Percentiles rank a stretch among this genome's conserved stretches.
Evolutionary conservation across 2,329 filamentous ascomycete genomes (phyloP).

Genomic region (Apiospora pterosperma): DNA sequence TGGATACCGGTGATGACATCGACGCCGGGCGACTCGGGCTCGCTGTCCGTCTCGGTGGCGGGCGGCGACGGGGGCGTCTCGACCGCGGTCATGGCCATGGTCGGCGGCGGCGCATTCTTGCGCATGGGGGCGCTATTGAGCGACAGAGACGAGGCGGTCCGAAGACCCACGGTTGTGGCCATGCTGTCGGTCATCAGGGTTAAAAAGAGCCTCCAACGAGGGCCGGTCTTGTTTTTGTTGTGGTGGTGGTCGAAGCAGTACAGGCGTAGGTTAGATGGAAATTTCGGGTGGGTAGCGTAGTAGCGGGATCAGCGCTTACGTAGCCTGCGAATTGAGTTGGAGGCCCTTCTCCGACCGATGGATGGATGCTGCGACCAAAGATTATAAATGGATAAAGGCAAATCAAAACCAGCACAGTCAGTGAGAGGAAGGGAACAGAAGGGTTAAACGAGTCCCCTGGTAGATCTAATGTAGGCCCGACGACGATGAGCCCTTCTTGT

Average conservation of each 20-base stretch:
- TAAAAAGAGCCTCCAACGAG: not conserved
- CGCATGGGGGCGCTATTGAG: not conserved
- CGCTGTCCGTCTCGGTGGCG: slow-evolving; percentile 23
- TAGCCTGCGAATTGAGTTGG: not conserved
- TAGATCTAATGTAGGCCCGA: not conserved
- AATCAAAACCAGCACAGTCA: not conserved
- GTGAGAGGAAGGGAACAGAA: not conserved
- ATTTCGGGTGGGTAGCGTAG: not conserved
- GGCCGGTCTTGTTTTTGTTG: not conserved
- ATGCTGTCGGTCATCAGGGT: not conserved
- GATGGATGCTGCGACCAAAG: not conserved
- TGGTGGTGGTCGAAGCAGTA: not conserved
- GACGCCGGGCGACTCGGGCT: slow-evolving; percentile 16
- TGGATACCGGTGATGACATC: not conserved
- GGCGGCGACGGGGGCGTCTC: slow-evolving; percentile 15
- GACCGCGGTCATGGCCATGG: not conserved
- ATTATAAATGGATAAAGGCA: not conserved
- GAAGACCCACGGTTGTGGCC: not conserved
- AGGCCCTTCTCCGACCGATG: not conserved
- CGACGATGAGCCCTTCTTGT: not conserved
- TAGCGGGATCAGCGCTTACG: not conserved
- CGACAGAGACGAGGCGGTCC: not conserved
- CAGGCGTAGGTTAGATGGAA: not conserved
- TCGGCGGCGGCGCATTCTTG: slow-evolving; percentile 5
- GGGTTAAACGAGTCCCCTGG: not conserved